phyloP scores from a whole-genome alignment of 129 eudicot genomes.

The Rutidosis leptorrhynchoides region DNA sequence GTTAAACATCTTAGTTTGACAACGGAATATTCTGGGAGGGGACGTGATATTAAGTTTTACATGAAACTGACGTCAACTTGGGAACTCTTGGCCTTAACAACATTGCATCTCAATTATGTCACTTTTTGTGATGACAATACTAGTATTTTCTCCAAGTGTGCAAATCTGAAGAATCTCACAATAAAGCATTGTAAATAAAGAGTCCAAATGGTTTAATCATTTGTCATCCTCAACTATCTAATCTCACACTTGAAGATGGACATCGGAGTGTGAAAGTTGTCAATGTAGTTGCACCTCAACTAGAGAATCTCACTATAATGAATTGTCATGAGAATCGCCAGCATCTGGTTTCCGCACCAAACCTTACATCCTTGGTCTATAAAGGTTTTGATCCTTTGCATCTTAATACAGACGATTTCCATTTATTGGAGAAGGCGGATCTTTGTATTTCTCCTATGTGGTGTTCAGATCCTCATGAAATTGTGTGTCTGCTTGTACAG shows the following conservation, averaged over 20 bases:
- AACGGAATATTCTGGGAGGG: no score
- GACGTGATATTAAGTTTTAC: no score
- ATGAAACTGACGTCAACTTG: background rate
- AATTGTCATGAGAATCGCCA: background rate
- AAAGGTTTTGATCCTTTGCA: background rate
- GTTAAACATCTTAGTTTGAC: background rate
- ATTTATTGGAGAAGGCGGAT: slow-evolving; percentile 21
- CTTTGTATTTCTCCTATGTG: no score
- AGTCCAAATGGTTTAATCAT: background rate
- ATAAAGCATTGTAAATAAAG: background rate
- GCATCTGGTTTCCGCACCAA: slow-evolving; percentile 11
- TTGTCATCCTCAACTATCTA: slow-evolving; percentile 3
- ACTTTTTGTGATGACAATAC: background rate
- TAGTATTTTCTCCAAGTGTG: slow-evolving; percentile 15
- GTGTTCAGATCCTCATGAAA: background rate
- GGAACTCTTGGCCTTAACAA: background rate
- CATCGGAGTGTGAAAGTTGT: background rate
- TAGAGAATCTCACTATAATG: background rate
- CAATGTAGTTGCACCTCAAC: slow-evolving; percentile 18
- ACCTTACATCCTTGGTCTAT: background rate
- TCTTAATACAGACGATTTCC: background rate
- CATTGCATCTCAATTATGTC: background rate
- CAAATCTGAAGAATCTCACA: slow-evolving; percentile 21
- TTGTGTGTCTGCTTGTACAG: background rate
- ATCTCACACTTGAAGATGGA: background rate